Percentiles rank a stretch among this genome's conserved stretches.
phyloP scores from a whole-genome alignment of 306 rosid genomes.

The Castanea mollissima region DNA sequence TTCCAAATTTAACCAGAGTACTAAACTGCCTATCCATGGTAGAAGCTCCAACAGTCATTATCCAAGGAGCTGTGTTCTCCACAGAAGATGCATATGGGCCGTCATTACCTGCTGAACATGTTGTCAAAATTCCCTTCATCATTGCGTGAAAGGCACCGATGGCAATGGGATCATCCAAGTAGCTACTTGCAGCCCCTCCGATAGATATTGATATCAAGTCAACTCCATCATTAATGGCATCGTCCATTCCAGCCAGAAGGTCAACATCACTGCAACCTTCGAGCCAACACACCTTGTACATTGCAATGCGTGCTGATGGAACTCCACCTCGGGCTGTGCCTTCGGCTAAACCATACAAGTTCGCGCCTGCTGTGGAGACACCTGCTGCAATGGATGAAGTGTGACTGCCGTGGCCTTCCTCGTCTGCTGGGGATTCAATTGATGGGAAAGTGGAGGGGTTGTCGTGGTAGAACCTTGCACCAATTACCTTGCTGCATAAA shows the following conservation, averaged over 20 bases:
- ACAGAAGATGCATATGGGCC: conserved; percentile 46
- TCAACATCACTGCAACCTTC: conserved; percentile 67
- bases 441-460: no score
- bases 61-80: conserved; percentile 73
- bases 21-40: conserved; percentile 45
- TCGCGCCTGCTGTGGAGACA: conserved; percentile 34
- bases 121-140: conserved; percentile 51
- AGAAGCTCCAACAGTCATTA: conserved; percentile 64
- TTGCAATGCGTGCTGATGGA: conserved; percentile 12
- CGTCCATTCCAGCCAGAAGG: conserved; percentile 62
- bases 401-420: conserved; percentile 74
- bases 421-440: conserved; percentile 38
- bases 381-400: conserved; percentile 62
- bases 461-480: no score
- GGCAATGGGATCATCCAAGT: conserved; percentile 33
- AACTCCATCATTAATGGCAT: conserved; percentile 80
- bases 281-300: conserved; percentile 18
- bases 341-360: conserved; percentile 54
- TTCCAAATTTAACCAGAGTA: conserved; percentile 44
- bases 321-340: conserved; percentile 79
- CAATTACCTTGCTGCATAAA: no score
- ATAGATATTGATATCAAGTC: conserved; percentile 62
- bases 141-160: conserved; percentile 37
- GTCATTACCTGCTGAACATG: conserved; percentile 61
- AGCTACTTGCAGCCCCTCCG: conserved; percentile 31